phyloP scores from a whole-genome alignment of 2,329 filamentous ascomycete species.

The Clarireedia homoeocarpa region DNA sequence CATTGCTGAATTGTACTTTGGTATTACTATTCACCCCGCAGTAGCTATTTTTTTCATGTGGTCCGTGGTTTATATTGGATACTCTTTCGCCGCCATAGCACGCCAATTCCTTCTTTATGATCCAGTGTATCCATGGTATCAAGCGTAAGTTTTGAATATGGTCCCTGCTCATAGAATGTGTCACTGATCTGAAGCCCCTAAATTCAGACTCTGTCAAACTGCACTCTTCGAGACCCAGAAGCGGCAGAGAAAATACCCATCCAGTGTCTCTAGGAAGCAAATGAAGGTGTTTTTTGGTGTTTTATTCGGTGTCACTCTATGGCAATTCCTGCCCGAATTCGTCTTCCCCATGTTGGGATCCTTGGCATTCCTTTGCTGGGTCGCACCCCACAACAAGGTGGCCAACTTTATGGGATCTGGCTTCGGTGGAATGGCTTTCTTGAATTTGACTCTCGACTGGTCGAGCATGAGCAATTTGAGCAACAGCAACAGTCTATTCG shows the following conservation, averaged over 20 bases:
- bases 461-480: conserved; percentile 45
- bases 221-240: conserved; percentile 51
- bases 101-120: conserved; percentile 51
- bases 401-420: conserved; percentile 55
- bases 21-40: conserved; percentile 41
- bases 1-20: conserved; percentile 50
- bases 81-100: conserved; percentile 50
- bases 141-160: conserved; percentile 7
- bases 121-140: conserved; percentile 45
- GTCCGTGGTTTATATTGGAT: conserved; percentile 49
- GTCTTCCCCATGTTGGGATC: conserved; percentile 52
- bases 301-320: conserved; percentile 44
- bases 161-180: no score
- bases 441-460: conserved; percentile 54
- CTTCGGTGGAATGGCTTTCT: conserved; percentile 53
- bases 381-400: conserved; percentile 47
- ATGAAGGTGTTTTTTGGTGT: conserved; percentile 49
- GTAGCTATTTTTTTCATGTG: conserved; percentile 54
- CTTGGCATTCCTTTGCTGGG: conserved; percentile 55
- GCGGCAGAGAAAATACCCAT: conserved; percentile 43
- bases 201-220: conserved; percentile 39
- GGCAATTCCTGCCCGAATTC: conserved; percentile 56
- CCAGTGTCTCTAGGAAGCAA: conserved; percentile 41
- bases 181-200: background rate
- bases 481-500: conserved; percentile 39